phyloP scores from a whole-genome alignment of 2,329 filamentous ascomycete species.

The Cercospora brassicicola region DNA sequence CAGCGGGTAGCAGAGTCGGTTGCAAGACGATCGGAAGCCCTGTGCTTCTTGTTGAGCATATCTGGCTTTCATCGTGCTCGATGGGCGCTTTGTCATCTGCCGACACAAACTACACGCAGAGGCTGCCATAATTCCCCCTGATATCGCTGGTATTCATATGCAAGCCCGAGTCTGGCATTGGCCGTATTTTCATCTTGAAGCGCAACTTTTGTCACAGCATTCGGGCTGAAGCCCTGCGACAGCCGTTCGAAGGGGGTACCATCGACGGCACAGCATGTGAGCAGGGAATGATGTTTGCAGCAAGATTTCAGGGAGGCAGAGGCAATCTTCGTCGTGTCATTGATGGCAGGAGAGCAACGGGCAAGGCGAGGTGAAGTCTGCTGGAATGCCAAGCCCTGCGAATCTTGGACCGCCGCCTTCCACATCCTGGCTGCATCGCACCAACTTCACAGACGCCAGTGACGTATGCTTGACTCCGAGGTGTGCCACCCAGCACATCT shows the following conservation, averaged over 20 bases:
- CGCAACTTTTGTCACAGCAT: background rate
- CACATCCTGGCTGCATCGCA: conserved; percentile 16
- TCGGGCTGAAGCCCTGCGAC: background rate
- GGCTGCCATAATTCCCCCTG: background rate
- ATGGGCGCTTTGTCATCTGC: background rate
- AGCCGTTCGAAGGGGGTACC: background rate
- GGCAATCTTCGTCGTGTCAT: background rate
- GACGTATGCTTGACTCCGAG: conserved; percentile 16
- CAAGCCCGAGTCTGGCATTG: background rate
- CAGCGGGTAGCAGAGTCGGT: background rate
- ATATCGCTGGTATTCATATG: background rate
- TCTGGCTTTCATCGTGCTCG: background rate
- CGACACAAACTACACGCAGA: background rate
- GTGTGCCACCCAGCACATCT: conserved; percentile 8
- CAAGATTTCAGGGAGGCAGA: background rate
- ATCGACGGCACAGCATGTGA: background rate
- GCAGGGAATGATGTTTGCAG: background rate
- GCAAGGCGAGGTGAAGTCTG: conserved; percentile 6
- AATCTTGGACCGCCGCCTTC: background rate
- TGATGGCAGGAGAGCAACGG: background rate
- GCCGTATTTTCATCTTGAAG: background rate
- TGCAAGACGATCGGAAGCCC: background rate
- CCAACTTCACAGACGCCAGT: conserved; percentile 20
- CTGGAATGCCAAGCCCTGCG: conserved; percentile 10
- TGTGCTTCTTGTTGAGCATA: background rate